Percentiles rank a stretch among this genome's conserved stretches.
Conservation (phyloP, 2,329 filamentous ascomycete species). For the Trichothecium sympodiale region DNA sequence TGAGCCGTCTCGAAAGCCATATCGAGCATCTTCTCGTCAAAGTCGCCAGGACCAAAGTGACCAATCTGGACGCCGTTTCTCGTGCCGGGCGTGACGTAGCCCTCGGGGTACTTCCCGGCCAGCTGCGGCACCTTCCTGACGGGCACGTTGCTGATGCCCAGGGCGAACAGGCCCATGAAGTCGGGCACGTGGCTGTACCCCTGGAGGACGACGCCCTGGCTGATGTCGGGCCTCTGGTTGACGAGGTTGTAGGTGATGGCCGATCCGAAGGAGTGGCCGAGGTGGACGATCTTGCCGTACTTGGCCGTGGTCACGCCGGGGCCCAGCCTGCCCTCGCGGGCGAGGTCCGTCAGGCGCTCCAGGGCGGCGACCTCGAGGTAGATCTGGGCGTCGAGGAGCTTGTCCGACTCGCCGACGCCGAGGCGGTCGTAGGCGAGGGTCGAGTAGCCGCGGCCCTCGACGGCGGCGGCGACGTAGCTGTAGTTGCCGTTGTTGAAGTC, state of each 20-base stretch:
- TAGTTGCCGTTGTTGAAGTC: slow-evolving; percentile 48
- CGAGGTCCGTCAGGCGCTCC: slow-evolving; percentile 35
- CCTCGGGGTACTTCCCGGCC: slow-evolving; percentile 25
- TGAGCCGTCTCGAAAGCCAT: slow-evolving; percentile 35
- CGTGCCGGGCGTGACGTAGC: slow-evolving; percentile 40
- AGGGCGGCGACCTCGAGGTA: slow-evolving; percentile 48
- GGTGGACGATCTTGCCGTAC: slow-evolving; percentile 37
- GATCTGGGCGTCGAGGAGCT: slow-evolving; percentile 48
- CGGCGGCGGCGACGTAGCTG: slow-evolving; percentile 46
- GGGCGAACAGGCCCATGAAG: slow-evolving; percentile 30
- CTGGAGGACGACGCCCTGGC: slow-evolving; percentile 48
- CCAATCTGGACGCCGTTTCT: slow-evolving; percentile 37
- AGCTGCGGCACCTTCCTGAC: slow-evolving; percentile 22
- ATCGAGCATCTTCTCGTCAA: slow-evolving; percentile 41
- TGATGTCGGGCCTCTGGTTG: slow-evolving; percentile 37
- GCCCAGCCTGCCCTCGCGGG: slow-evolving; percentile 32
- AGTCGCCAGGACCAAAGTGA: slow-evolving; percentile 40
- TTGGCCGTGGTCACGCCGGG: slow-evolving; percentile 24
- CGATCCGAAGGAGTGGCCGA: slow-evolving; percentile 56
- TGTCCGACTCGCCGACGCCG: slow-evolving; percentile 47
- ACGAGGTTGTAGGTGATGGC: slow-evolving; percentile 45
- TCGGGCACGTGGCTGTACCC: slow-evolving; percentile 41
- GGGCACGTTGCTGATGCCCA: slow-evolving; percentile 35
- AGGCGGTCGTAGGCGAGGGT: slow-evolving; percentile 53
- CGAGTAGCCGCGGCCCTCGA: slow-evolving; percentile 43